phyloP scores from a whole-genome alignment of 2,329 filamentous ascomycete species.

The Leptographium galeiforme region DNA sequence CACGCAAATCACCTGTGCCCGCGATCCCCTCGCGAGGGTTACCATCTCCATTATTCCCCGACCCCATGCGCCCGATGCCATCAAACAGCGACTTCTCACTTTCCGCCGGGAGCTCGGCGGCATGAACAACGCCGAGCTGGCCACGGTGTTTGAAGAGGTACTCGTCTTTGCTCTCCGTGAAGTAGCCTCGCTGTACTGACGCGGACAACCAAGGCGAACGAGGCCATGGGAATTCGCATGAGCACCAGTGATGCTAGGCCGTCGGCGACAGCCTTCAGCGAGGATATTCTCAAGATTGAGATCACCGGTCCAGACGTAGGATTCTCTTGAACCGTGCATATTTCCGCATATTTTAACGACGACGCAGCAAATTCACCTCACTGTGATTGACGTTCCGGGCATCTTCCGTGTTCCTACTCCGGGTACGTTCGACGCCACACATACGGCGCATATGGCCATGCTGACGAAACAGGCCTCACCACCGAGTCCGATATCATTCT shows the following conservation, averaged over 20 bases:
- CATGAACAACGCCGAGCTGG: slow-evolving; percentile 19
- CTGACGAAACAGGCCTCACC: slow-evolving; percentile 20
- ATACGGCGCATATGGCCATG: not conserved
- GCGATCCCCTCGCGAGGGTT: slow-evolving; percentile 15
- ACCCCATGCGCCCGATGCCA: slow-evolving; percentile 8
- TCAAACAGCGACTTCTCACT: slow-evolving; percentile 5
- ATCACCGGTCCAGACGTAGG: slow-evolving; percentile 29
- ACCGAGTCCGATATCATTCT: slow-evolving; percentile 29
- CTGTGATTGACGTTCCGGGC: slow-evolving; percentile 40
- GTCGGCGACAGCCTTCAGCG: slow-evolving; percentile 24
- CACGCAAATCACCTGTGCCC: slow-evolving; percentile 16
- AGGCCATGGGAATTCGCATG: slow-evolving; percentile 28
- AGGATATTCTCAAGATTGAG: slow-evolving; percentile 31
- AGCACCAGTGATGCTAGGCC: not conserved
- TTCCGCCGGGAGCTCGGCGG: slow-evolving; percentile 17
- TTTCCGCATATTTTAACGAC: not conserved
- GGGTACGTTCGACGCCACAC: slow-evolving; percentile 13
- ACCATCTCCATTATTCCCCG: slow-evolving; percentile 16
- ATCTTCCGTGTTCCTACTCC: slow-evolving; percentile 30
- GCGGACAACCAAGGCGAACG: slow-evolving; percentile 24
- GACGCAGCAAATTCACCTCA: slow-evolving; percentile 28
- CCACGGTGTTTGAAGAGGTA: slow-evolving; percentile 26
- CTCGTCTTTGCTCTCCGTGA: not conserved
- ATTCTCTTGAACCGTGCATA: not conserved
- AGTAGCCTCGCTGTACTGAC: not conserved